phyloP scores from a whole-genome alignment of 805 yeast species.

The Schwanniomyces pseudopolymorphus region DNA sequence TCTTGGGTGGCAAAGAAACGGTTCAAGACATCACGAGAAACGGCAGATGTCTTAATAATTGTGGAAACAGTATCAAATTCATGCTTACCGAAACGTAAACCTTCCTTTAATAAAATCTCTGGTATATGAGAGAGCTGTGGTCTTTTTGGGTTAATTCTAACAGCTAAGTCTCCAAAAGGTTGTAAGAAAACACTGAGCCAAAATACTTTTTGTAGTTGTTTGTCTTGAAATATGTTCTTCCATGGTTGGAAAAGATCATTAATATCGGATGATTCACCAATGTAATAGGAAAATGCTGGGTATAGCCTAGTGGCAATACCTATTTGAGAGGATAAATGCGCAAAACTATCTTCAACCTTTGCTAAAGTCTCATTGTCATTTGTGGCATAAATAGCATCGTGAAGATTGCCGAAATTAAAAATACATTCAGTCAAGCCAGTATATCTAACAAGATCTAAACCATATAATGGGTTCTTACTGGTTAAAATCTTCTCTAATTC shows the following conservation, averaged over 20 bases:
- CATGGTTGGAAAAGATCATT: not conserved
- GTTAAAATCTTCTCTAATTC: conserved; percentile 77
- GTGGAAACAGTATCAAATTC: conserved; percentile 53
- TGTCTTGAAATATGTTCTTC: conserved; percentile 1
- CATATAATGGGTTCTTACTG: conserved; percentile 62
- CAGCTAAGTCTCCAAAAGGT: conserved; percentile 45
- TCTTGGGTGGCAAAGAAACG: conserved; percentile 11
- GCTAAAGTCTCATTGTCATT: conserved; percentile 14
- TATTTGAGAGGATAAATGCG: not conserved
- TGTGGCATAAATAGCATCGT: conserved; percentile 13
- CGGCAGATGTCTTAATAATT: conserved; percentile 31
- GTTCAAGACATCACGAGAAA: conserved; percentile 22
- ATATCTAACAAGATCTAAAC: conserved; percentile 56
- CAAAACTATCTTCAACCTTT: conserved; percentile 10
- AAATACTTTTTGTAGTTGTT: conserved; percentile 23
- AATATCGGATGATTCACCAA: not conserved
- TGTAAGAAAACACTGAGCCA: conserved; percentile 52
- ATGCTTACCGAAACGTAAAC: conserved; percentile 61
- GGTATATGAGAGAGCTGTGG: conserved; percentile 36
- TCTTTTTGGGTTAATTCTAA: conserved; percentile 40
- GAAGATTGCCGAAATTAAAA: conserved; percentile 41
- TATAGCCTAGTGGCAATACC: conserved; percentile 18
- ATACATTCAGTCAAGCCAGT: conserved; percentile 58
- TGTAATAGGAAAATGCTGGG: conserved; percentile 14
- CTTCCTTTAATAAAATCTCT: conserved; percentile 60